phyloP scores from a whole-genome alignment of 805 yeast genomes.

The Candida corydali region DNA sequence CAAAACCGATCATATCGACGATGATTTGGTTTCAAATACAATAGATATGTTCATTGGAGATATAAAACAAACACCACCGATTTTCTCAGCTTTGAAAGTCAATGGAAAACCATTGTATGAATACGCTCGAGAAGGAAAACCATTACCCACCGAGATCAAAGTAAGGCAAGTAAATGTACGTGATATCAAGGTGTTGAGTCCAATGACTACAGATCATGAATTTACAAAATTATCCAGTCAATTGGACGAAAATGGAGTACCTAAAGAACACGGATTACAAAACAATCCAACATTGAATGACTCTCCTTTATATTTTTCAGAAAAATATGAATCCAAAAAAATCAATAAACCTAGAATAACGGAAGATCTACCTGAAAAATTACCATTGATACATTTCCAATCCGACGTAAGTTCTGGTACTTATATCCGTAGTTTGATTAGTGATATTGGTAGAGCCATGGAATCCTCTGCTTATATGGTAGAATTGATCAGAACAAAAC shows the following conservation, averaged over 20 bases:
- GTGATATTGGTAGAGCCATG: conserved; percentile 82
- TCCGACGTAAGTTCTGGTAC: conserved; percentile 92
- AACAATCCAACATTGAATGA: conserved; percentile 57
- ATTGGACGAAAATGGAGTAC: conserved; percentile 45
- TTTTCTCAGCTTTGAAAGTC: conserved; percentile 90
- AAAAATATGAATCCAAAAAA: conserved; percentile 44
- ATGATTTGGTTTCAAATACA: conserved; percentile 45
- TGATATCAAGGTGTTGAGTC: conserved; percentile 47
- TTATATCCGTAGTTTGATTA: conserved; percentile 82
- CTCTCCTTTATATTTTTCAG: conserved; percentile 57
- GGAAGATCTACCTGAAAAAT: conserved; percentile 42
- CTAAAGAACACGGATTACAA: conserved; percentile 41
- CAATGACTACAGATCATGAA: conserved; percentile 57
- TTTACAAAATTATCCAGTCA: conserved; percentile 43
- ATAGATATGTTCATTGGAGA: conserved; percentile 73
- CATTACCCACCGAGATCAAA: conserved; percentile 80
- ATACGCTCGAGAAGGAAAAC: conserved; percentile 84
- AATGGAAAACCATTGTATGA: conserved; percentile 92
- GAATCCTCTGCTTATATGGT: conserved; percentile 88
- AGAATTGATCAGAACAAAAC: conserved; percentile 64
- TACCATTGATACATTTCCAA: conserved; percentile 69
- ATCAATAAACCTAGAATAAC: conserved; percentile 37
- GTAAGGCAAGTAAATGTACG: conserved; percentile 65
- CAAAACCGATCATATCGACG: conserved; percentile 52
- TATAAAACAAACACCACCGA: conserved; percentile 88